phyloP scores from a whole-genome alignment of 371 early-diverging fungal species.

The Sporodiniella umbellata region DNA sequence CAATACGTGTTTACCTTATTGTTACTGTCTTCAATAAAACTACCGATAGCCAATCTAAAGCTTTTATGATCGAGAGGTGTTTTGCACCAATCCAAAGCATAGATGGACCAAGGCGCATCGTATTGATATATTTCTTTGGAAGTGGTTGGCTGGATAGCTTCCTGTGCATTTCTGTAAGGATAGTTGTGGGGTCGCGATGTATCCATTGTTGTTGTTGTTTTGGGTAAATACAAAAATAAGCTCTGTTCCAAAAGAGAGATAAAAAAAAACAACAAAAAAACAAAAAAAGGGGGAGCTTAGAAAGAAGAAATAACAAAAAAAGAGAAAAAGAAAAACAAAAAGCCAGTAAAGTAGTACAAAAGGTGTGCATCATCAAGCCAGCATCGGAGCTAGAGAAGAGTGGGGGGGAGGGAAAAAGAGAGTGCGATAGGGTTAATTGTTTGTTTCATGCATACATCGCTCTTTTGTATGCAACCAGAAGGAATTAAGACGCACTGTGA shows the following conservation, averaged over 20 bases:
- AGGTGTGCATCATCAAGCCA: too few relatives aligned
- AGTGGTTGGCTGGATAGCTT: conserved; percentile 7
- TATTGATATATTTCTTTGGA: conserved; percentile 80
- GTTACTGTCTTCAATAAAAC: conserved; percentile 76
- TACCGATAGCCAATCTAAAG: conserved; percentile 80
- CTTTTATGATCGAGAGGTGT: conserved; percentile 58
- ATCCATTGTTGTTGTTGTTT: conserved; percentile 12
- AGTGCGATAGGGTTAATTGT: too few relatives aligned
- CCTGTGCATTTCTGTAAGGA: conserved; percentile 13
- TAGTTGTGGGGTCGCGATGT: conserved; percentile 22
- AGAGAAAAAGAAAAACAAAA: too few relatives aligned
- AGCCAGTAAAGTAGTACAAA: too few relatives aligned
- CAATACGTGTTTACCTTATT: conserved; percentile 62
- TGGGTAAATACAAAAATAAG: too few relatives aligned
- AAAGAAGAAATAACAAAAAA: too few relatives aligned
- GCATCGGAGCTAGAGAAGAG: too few relatives aligned
- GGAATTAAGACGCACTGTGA: too few relatives aligned
- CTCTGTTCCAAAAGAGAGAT: too few relatives aligned
- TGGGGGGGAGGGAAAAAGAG: too few relatives aligned
- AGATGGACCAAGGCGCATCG: conserved; percentile 82
- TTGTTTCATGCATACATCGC: too few relatives aligned
- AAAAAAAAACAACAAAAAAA: not conserved
- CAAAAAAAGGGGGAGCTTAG: not conserved
- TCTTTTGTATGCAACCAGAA: too few relatives aligned
- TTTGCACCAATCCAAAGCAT: conserved; percentile 86